These are phyloP conservation scores for Dendrostoma leiphaemia DNA, from an alignment of 2,329 filamentous ascomycete genomes.

Conservation along the genomic window DNA sequence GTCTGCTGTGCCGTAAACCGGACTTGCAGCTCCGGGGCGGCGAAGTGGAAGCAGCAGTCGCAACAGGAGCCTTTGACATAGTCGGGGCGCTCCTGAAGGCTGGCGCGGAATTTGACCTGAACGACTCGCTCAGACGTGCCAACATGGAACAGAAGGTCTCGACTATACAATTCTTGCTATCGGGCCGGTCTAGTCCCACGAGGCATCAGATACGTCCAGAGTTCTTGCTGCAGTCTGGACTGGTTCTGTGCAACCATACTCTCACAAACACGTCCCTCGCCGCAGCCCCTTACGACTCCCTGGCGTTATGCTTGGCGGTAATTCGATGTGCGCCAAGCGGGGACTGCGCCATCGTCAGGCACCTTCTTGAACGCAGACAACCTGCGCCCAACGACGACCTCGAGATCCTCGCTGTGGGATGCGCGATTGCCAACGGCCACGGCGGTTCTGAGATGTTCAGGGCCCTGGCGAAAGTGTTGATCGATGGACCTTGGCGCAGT, in stretches of 20 bases:
- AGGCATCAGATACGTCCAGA: too few relatives aligned
- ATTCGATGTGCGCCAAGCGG: too few relatives aligned
- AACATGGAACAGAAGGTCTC: fast-evolving
- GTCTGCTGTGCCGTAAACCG: not conserved
- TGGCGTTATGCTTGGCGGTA: not conserved
- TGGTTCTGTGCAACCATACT: not conserved
- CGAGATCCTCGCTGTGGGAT: not conserved
- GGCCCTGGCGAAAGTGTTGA: not conserved
- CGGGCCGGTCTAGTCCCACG: too few relatives aligned
- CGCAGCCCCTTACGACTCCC: not conserved
- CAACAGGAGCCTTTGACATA: not conserved
- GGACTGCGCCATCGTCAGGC: not conserved
- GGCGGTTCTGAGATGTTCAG: not conserved
- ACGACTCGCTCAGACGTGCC: not conserved
- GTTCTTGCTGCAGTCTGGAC: not conserved
- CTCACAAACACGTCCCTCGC: too few relatives aligned
- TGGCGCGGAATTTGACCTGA: too few relatives aligned
- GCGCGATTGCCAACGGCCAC: not conserved
- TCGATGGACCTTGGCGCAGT: not conserved
- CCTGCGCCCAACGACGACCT: not conserved
- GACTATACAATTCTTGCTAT: not conserved
- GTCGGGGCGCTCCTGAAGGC: not conserved
- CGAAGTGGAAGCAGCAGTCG: not conserved
- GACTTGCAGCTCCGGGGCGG: not conserved
- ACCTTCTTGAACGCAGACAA: not conserved